Percentiles rank a stretch among this genome's conserved stretches.
Conservation (phyloP, 768 basidiomycete species). For the Pleurotus ostreatus region DNA sequence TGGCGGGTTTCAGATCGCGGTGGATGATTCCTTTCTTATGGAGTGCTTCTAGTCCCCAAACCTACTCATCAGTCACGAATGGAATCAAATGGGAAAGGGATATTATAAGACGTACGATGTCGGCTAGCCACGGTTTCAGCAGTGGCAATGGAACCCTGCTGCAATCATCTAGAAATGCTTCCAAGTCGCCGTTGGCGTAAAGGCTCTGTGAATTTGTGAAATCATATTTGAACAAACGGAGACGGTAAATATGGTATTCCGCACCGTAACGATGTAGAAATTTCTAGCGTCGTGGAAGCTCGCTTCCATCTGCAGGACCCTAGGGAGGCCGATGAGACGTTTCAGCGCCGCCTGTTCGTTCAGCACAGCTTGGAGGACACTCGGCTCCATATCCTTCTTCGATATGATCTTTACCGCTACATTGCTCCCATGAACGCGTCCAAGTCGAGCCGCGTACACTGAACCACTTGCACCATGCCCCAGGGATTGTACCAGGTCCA, state of each 20-base stretch:
- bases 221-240: not conserved
- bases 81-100: not conserved
- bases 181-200: constrained; percentile 14
- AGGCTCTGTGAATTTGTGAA: constrained; percentile 7
- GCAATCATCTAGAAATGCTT: not conserved
- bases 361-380: not conserved
- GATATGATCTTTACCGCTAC: not conserved
- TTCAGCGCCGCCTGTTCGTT: constrained; percentile 14
- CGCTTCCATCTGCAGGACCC: constrained; percentile 12
- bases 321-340: constrained; percentile 4
- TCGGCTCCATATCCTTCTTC: not conserved
- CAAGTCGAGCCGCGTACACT: not conserved
- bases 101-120: not conserved
- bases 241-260: not conserved
- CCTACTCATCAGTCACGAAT: not conserved
- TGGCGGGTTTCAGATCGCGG: constrained; percentile 77
- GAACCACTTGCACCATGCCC: not conserved
- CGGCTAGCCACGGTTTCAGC: not conserved
- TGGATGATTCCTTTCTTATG: constrained; percentile 75
- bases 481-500: not conserved
- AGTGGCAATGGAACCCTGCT: constrained; percentile 5
- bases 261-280: constrained; percentile 16
- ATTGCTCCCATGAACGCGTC: not conserved
- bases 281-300: constrained; percentile 12
- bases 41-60: constrained; percentile 49